phyloP scores from a whole-genome alignment of 1,139 yeast species.

The Taiozyma sp. region DNA sequence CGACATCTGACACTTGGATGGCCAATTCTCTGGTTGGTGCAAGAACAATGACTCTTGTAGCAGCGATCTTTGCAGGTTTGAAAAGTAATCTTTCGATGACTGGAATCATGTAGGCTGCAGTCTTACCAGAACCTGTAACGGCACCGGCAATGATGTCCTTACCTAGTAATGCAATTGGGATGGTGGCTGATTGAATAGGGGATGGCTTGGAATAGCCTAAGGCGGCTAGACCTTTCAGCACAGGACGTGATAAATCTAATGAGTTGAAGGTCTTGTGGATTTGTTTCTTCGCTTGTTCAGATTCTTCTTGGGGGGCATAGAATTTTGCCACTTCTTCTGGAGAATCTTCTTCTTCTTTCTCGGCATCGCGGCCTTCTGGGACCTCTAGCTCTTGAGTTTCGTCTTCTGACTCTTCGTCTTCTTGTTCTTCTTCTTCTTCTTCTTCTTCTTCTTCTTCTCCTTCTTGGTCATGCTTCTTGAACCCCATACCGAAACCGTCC shows the following conservation, averaged over 20 bases:
- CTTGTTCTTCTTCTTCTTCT: constrained; percentile 13
- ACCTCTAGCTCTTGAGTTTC: constrained; percentile 27
- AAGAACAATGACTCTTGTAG: constrained; percentile 84
- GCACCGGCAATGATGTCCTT: constrained; percentile 99
- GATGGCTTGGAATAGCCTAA: constrained; percentile 84
- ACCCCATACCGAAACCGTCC: constrained; percentile 76
- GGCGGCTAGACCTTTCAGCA: constrained; percentile 72
- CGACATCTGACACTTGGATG: constrained; percentile 92
- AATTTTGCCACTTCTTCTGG: constrained; percentile 69
- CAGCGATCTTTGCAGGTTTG: constrained; percentile 78
- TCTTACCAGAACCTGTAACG: constrained; percentile 98
- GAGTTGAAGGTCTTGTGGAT: constrained; percentile 65
- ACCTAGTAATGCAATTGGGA: constrained; percentile 89
- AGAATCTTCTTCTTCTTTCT: constrained; percentile 48
- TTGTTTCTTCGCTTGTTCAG: constrained; percentile 37
- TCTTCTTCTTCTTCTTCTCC: constrained; percentile 26
- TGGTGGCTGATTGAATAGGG: constrained; percentile 89
- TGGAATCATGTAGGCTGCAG: constrained; percentile 97
- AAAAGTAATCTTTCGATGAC: constrained; percentile 86
- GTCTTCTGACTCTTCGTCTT: constrained; percentile 23
- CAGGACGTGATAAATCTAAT: constrained; percentile 82
- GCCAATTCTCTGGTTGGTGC: constrained; percentile 98
- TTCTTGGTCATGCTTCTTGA: constrained; percentile 24
- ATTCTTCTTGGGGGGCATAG: constrained; percentile 53
- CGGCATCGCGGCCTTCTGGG: constrained; percentile 16